Conservation (phyloP, 305 asterid genomes). For the Plantago rigida region DNA sequence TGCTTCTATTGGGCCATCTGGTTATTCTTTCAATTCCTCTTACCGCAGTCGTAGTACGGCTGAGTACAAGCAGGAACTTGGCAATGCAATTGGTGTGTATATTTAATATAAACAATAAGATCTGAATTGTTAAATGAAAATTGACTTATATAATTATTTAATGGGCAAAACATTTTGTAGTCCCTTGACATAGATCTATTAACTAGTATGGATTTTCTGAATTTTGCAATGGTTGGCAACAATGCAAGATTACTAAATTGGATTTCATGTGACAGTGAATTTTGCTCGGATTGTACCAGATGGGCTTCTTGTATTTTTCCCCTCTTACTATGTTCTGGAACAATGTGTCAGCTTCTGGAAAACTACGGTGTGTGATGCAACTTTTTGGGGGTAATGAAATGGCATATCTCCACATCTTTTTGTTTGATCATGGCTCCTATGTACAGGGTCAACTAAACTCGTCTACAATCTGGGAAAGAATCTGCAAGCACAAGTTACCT, state of each 20-base stretch:
- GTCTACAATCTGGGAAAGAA: slow-evolving; percentile 88
- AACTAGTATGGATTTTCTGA: not conserved
- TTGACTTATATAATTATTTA: not conserved
- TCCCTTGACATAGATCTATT: no score
- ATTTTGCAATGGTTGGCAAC: slow-evolving; percentile 24
- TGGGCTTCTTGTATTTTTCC: slow-evolving; percentile 91
- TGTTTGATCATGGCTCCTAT: slow-evolving; percentile 23
- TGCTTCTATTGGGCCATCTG: slow-evolving; percentile 88
- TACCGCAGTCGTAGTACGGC: slow-evolving; percentile 72
- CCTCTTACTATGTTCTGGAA: slow-evolving; percentile 86
- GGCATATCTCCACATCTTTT: slow-evolving; percentile 5
- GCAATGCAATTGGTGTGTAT: slow-evolving; percentile 89
- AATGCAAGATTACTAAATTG: slow-evolving; percentile 31
- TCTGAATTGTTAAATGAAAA: not conserved
- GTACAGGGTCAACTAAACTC: slow-evolving; percentile 59
- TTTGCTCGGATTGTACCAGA: slow-evolving; percentile 95
- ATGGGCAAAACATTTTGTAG: not conserved
- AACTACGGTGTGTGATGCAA: slow-evolving; percentile 44
- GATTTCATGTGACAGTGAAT: slow-evolving; percentile 55
- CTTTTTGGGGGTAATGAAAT: slow-evolving; percentile 10
- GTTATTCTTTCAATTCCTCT: slow-evolving; percentile 80
- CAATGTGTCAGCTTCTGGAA: slow-evolving; percentile 90
- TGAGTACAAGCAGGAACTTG: slow-evolving; percentile 91
- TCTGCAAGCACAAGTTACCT: slow-evolving; percentile 84
- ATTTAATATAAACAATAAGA: slow-evolving; percentile 15